Evolutionary conservation across 2,329 filamentous ascomycete genomes (phyloP).

Genomic region (Blastomyces gilchristii): DNA sequence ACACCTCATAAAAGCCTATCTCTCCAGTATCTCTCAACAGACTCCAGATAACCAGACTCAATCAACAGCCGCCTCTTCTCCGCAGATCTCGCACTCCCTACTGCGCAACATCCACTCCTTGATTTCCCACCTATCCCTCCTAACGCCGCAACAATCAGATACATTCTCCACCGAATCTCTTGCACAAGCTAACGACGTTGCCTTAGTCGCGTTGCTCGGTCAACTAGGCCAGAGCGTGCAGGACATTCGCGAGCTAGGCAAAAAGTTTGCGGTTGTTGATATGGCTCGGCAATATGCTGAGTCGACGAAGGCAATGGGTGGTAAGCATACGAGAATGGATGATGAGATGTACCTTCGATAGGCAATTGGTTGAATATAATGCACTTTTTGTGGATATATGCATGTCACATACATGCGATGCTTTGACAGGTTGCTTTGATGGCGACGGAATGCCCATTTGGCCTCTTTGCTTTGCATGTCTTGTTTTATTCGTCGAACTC

Average conservation of each 20-base stretch:
- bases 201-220: conserved; percentile 65
- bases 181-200: conserved; percentile 74
- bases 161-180: conserved; percentile 61
- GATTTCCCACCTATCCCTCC: conserved; percentile 68
- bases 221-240: conserved; percentile 62
- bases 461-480: neutral
- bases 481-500: neutral
- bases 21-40: conserved; percentile 51
- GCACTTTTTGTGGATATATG: neutral
- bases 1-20: conserved; percentile 62
- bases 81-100: conserved; percentile 52
- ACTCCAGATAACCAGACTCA: conserved; percentile 29
- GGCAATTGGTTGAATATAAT: neutral
- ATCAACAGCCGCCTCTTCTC: conserved; percentile 23
- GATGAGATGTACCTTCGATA: conserved; percentile 21
- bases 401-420: neutral
- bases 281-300: conserved; percentile 18
- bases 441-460: neutral
- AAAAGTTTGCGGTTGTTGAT: conserved; percentile 58
- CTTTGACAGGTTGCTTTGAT: neutral
- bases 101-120: conserved; percentile 83
- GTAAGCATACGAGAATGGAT: conserved; percentile 20
- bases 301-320: conserved; percentile 18
- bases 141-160: conserved; percentile 59
- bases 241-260: conserved; percentile 61